Base-by-base conservation (phyloP, 495 filamentous ascomycete genomes). In the Cryomyces minteri region DNA sequence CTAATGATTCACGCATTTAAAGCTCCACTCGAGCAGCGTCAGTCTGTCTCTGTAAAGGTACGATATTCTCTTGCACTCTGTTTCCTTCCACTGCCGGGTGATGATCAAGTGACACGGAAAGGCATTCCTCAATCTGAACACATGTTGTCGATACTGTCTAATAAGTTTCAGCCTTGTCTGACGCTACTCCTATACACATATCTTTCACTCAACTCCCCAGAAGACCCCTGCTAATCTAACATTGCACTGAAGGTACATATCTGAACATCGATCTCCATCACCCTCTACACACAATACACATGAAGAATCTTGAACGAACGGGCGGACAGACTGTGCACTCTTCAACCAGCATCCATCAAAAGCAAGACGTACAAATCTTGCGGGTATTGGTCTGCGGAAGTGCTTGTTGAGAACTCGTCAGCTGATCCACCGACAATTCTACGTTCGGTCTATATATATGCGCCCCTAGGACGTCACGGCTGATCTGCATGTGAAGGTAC, bases 101-200 rank as follows among this genome's bases (percentile, higher is more conserved):
- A 90, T 94, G 85, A 94, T 76, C 63, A 74, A 71, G 67, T 68
- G 72, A 87, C 78, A 79, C 69, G 76, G 76, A 80, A 76, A 85
- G 83, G 87, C 84, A 93, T 93, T 93, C 87, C 87, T 94, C 87
- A 79, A 82, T 71, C 87, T 73, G 78, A 93, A 92, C 67, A 74
- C 62, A 77, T 59, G 57, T 79, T 92, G 84, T 88, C 70, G 86
- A 92, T 72, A 72, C 72, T 75, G 77, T 84, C 76, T 66, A 61
- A 62, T 55, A 58, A 79, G 85, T 93, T 92, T 94, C 87, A 93
- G 86, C 87, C 87, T 93, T 93, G 87, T 93, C 86, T 94, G 87
- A 93, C 33, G 30, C 32, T 43, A 44, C 31, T 48, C 49, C 45
- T 8, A 31, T 5, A 32, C 1, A 18, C 30, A 42, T 58, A 38